Evolutionary conservation across 345 rosid species (phyloP).

Genomic region (Jatropha curcas): DNA sequence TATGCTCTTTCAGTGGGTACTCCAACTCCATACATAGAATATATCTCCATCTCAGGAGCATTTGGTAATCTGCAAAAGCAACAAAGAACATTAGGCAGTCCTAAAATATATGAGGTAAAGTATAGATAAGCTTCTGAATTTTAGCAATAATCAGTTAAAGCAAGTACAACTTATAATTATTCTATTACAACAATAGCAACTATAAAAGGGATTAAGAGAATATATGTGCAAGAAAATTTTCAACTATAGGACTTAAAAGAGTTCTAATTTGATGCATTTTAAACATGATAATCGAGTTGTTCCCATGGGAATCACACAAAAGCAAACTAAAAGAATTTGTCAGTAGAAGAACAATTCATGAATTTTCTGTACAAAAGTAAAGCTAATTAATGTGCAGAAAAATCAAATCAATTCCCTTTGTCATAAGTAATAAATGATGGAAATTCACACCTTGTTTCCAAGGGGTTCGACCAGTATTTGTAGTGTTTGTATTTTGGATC

Average conservation of each 20-base stretch:
- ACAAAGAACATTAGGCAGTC: not conserved
- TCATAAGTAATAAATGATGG: not conserved
- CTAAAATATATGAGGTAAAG: not conserved
- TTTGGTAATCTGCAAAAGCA: conserved; percentile 69
- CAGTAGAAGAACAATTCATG: not conserved
- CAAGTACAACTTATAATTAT: not conserved
- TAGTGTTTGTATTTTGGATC: conserved; percentile 60
- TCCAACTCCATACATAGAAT: conserved; percentile 86
- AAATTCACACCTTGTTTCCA: conserved; percentile 60
- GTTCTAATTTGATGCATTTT: not conserved
- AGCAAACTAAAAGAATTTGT: not conserved
- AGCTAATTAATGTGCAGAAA: not conserved
- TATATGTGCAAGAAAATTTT: not conserved
- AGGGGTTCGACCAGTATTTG: conserved; percentile 73
- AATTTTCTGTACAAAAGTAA: not conserved
- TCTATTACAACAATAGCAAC: no score
- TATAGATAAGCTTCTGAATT: not conserved
- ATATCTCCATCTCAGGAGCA: conserved; percentile 91
- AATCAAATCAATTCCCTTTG: not conserved
- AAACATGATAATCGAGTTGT: not conserved
- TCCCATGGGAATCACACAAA: not conserved
- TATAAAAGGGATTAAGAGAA: no score
- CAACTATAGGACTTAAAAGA: not conserved
- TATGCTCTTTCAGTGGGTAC: conserved; percentile 92
- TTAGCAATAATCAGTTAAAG: not conserved